Conservation (phyloP, 345 rosid genomes). For the Erysimum cheiranthoides region DNA sequence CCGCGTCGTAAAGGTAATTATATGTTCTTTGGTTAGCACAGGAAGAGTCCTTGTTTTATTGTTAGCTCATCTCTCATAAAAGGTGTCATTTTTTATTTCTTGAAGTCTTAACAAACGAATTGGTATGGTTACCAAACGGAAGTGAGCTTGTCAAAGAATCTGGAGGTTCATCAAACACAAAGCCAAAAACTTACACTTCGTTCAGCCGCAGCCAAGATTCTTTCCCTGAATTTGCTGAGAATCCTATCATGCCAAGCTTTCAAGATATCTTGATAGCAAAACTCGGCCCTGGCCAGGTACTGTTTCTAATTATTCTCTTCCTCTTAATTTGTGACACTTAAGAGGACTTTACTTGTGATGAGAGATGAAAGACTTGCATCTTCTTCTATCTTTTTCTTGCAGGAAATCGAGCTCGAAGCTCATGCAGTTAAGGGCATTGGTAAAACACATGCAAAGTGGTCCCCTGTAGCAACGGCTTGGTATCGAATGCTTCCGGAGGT, state of each 20-base stretch:
- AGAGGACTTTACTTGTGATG: background rate
- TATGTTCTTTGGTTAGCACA: no score
- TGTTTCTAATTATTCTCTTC: constrained; percentile 11
- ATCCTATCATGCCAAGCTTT: constrained; percentile 55
- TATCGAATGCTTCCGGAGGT: constrained; percentile 99
- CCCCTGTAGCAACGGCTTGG: constrained; percentile 96
- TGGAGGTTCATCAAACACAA: constrained; percentile 8
- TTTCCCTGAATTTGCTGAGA: constrained; percentile 57
- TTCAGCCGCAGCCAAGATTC: constrained; percentile 70
- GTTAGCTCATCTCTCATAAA: no score
- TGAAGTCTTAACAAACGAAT: no score
- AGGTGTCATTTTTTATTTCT: constrained; percentile 10
- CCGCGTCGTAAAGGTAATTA: constrained; percentile 63
- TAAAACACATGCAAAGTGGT: constrained; percentile 96
- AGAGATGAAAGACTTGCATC: constrained; percentile 13
- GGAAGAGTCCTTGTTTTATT: no score
- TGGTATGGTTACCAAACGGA: constrained; percentile 63
- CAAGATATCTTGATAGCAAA: constrained; percentile 74
- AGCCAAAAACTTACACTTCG: constrained; percentile 46
- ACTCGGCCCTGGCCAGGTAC: constrained; percentile 87
- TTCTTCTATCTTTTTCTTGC: background rate
- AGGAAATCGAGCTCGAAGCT: constrained; percentile 97
- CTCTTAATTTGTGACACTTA: background rate
- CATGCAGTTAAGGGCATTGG: constrained; percentile 96
- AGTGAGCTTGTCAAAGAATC: no score